Base-by-base conservation (phyloP, 352 stramenopile species). In the Phytophthora macrochlamydospora region DNA sequence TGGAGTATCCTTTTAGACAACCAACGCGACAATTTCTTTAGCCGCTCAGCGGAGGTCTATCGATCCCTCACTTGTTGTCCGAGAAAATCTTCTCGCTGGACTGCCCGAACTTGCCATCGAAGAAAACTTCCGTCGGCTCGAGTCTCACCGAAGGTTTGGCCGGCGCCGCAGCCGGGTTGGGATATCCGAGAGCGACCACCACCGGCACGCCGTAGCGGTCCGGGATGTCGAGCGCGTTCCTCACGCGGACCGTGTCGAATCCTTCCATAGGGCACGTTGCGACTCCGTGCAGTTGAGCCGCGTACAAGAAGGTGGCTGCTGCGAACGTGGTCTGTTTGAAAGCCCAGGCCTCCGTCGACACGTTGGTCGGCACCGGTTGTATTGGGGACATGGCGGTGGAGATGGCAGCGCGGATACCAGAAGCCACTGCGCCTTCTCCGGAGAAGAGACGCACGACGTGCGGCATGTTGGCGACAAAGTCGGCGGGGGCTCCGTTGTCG, bases 301-400 rank as follows among this genome's bases (percentile, higher is more conserved):
- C 89, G 24, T 88, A 80, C 33, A 95, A 33, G 59, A 93, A 94
- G 29, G 79, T 81, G 2, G 82, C 75, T 0, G 86, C 89, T 12
- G 84, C 89, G 51, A 96, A 84, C 30, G 73, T 75, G 11, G 87
- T 91, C 63, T 92, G 83, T 67, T 96, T 96, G 73, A 85, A 92
- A 1, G 85, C 78, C 87, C 87, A 96, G 33, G 87, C 84, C 43
- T 90, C 77, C 3, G 81, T 87, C 6, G 85, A 81, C 33, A 90
- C 87, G 30, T 76, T 81, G 8, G 78, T 70, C 12, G 89, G 85
- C 59, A 83, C 77, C 7, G 87, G 72, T 49, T 76, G 67, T 5
- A 96, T 55, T 5, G 89, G 89, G 5, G 87, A 93, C 52, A 92
- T 64, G 8, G 75, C 72, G 4, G 83, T 85, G 9, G 85, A 83